Base-by-base conservation (phyloP, 2,329 filamentous ascomycete species). In the Exophiala sideris region DNA sequence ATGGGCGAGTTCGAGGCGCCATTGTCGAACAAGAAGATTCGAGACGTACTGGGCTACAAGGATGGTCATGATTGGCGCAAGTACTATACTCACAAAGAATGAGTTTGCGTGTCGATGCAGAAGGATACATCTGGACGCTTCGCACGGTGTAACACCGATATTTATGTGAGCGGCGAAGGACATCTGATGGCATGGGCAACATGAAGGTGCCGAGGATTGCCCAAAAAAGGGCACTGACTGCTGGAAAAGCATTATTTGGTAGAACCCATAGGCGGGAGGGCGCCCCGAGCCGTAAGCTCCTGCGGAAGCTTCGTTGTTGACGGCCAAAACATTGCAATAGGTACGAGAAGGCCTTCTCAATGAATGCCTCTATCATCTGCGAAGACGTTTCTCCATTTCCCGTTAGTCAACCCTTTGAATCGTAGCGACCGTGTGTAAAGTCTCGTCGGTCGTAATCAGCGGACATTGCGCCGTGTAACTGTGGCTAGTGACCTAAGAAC, bases 1-100 rank as follows among this genome's bases (percentile, higher is more conserved):
- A 76, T 85, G 77, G 81, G 68, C 0, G 76, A 79, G 52, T 80
- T 70, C 60, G 83, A 86, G 67, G 82, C 81, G 2, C 83, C 82
- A 21, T 67, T 86, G 62, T 80, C 76, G 46, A 86, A 86, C 63
- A 68, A 71, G 61, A 86, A 85, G 73, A 81, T 83, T 38, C 75
- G 72, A 47, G 76, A 81, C 41, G 70, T 85, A 48, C 62, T 86
- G 51, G 81, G 81, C 0, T 86, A 83, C 64, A 72, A 74, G 62
- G 81, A 86, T 60, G 72, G 78, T 47, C 80, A 84, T 66, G 69
- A 81, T 56, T 84, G 81, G 80, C 71, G 76, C 57, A 70, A 75
- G 65, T 79, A 80, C 48, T 61, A 59, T 41, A 51, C 47, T 14
- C 57, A 58, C 24, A 44, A 57, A 20, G 54, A 45, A 16, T 56